Evolutionary conservation across 768 basidiomycete genomes (phyloP), one percentile per base, ranked within the genome.

Genomic region (Clathrus columnatus): DNA sequence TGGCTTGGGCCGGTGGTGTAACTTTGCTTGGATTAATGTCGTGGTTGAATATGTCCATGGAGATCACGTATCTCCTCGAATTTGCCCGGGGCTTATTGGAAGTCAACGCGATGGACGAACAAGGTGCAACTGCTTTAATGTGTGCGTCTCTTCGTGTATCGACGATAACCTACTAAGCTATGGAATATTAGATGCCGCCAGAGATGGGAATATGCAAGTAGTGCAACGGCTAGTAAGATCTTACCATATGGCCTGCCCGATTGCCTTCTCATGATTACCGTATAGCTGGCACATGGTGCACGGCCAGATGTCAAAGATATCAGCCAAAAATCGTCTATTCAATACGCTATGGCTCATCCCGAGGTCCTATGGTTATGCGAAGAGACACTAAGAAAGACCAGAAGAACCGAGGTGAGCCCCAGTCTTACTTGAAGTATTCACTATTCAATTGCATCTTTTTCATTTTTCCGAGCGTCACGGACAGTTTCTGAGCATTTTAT

Each of bases 111-210:
- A 78, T 81, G 72, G 87, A 91, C 63, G 70, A 77, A 21, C 80
- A 84, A 62, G 85, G 85, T 6, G 87, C 84, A 21, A 91, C 87
- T 24, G 81, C 87, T 5, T 73, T 91, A 57, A 91, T 91, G 87
- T 91, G 87, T 91, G 73, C 71, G 83, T 73, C 45, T 52, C 36
- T 60, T 57, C 48, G 58, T 50, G 52, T 17, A 47, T 52, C 54
- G 48, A 54, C 56, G 41, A 47, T 36, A 11, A n/a, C 2, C 48
- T 51, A 0, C 7, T 30, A 8, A 49, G 8, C 54, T 53, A 28
- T 50, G 56, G 32, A 45, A 47, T 52, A 29, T 44, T 36, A 91
- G 87, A 90, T 68, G 86, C 87, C 27, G 79, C 85, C 46, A 81
- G 87, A 56, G 87, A 91, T 67, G 81, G 83, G 46, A 78, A 75